Base-by-base conservation (phyloP, 179 eudicot genomes). In the Silene noctiflora region DNA sequence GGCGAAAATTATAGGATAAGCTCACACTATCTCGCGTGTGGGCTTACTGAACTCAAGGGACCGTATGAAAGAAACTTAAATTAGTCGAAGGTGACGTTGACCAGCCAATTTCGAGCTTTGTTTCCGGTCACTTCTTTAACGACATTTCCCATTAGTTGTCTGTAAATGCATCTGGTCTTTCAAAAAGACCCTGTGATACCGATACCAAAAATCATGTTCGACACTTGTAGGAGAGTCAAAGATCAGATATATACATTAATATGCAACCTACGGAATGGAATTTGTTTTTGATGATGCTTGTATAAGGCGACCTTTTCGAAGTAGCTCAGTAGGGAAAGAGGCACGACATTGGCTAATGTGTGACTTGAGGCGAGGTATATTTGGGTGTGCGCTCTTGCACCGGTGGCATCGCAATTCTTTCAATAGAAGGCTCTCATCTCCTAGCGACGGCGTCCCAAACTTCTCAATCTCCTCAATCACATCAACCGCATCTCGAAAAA, bases 301-400 rank as follows among this genome's bases (percentile, higher is more conserved):
- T 62, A 94, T 82, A 4, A 94, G 84, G 33, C 89, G 85, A 22
- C 82, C 87, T 33, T 87, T 82, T 70, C 84, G 84, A 70, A 88
- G 89, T n/a, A 94, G 80, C 60, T 64, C 14, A 0, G 86, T 66
- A 25, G 91, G 97, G 76, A 94, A 92, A 0, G 91, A 85, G 44
- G 93, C 83, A 48, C 44, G 86, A 69, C 98, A 94, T 9, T 72
- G 83, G 74, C 71, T 73, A 19, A 93, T 82, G 72, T 94, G 98
- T 0, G 87, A 84, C 79, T 89, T 94, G 8, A 94, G 85, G 19
- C 91, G 89, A 56, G 97, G 98, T 42, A 94, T 85, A 86, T 88
- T 94, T 4, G 98, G 98, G 81, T 94, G 97, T 35, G 91, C 98
- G 14, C 98, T 94, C 83, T 86, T 85, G 82, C 98, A 94, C 19